Conservation (phyloP, 768 basidiomycete species). For the Mycena indigotica region DNA sequence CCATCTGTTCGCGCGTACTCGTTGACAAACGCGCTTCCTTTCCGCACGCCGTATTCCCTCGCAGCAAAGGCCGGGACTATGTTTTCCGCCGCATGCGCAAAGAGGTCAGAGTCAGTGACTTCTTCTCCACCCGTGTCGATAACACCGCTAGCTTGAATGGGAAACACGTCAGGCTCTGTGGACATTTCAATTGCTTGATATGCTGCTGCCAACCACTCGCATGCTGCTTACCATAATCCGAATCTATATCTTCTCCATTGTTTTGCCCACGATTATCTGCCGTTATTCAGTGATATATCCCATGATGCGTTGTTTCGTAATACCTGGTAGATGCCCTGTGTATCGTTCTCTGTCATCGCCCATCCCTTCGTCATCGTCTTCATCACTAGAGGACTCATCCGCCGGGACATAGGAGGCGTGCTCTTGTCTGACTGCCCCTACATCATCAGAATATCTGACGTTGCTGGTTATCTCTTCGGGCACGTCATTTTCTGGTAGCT, state of each 20-base stretch:
- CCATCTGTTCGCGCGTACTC: conserved; percentile 28
- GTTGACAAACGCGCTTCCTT: conserved; percentile 25
- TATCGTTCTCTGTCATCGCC: not conserved
- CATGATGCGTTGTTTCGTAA: not conserved
- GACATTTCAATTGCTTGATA: not conserved
- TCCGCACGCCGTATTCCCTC: not conserved
- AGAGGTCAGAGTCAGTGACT: not conserved
- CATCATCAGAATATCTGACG: not conserved
- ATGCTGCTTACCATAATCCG: not conserved
- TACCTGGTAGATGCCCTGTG: not conserved
- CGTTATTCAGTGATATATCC: not conserved
- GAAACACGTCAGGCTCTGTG: not conserved
- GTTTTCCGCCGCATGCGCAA: not conserved
- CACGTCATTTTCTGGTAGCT: not conserved
- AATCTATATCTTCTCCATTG: not conserved
- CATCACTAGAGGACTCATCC: not conserved
- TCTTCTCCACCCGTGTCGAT: not conserved
- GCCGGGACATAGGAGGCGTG: not conserved
- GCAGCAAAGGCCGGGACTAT: not conserved
- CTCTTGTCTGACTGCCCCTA: not conserved
- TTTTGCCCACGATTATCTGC: not conserved
- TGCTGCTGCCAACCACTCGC: not conserved
- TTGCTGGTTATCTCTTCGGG: not conserved
- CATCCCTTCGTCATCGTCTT: not conserved
- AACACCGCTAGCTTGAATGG: not conserved